Conservation (phyloP, 2,329 filamentous ascomycete species). For the Fusarium liriodendri region DNA sequence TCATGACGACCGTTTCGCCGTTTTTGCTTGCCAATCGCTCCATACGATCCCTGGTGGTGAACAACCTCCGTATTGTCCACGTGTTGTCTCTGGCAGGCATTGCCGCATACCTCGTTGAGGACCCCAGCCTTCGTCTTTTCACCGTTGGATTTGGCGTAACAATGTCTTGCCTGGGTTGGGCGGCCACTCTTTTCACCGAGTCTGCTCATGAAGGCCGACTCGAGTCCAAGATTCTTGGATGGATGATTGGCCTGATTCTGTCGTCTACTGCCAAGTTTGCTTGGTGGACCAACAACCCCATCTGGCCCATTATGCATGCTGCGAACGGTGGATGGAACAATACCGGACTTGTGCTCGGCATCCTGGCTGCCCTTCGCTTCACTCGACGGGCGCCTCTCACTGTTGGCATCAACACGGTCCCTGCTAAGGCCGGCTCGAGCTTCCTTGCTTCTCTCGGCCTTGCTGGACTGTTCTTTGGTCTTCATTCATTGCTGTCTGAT, state of each 20-base stretch:
- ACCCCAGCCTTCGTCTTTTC: conserved; percentile 81
- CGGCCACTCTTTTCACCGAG: conserved; percentile 83
- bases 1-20: conserved; percentile 87
- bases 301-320: conserved; percentile 94
- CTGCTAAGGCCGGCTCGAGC: conserved; percentile 71
- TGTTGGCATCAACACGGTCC: conserved; percentile 48
- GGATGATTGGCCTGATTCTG: conserved; percentile 82
- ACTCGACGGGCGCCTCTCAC: conserved; percentile 72
- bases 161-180: conserved; percentile 86
- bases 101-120: conserved; percentile 79
- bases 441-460: conserved; percentile 80
- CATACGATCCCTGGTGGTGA: conserved; percentile 74
- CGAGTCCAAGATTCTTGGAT: conserved; percentile 84
- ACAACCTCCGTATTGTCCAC: conserved; percentile 77
- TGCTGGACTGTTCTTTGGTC: conserved; percentile 85
- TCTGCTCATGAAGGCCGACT: conserved; percentile 78
- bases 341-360: conserved; percentile 78
- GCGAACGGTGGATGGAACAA: conserved; percentile 94
- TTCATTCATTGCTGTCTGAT: conserved; percentile 94
- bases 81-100: conserved; percentile 83
- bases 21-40: conserved; percentile 78
- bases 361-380: conserved; percentile 80
- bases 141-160: conserved; percentile 83
- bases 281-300: conserved; percentile 93
- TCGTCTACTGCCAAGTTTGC: conserved; percentile 94